Evolutionary conservation across 2,329 filamentous ascomycete genomes (phyloP), one percentile per base, ranked within the genome.

Genomic region (Aureobasidium leucospermi): DNA sequence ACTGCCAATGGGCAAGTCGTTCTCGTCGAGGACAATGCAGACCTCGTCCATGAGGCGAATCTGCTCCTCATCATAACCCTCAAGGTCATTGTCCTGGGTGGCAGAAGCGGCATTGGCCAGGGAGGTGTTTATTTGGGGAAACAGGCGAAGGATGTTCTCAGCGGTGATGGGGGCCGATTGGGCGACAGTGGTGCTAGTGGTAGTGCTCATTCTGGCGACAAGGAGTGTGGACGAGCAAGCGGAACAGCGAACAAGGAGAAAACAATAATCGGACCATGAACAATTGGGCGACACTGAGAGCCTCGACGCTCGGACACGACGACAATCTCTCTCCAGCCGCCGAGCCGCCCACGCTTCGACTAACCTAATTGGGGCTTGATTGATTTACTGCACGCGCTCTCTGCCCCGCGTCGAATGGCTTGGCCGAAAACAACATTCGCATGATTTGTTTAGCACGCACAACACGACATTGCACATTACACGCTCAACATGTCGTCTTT

Each of bases 11-110:
- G 93, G 92, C 68, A 85, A 79, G 74, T 97, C 94, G 69, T 97
- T 84, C 68, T 96, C 86, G 74, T 97, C 93, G 48, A 95, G 79
- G 16, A 99, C 94, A 72, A 99, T 97, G 81, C 94, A 99, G 52
- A 96, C 88, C 79, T 97, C 94, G 70, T 99, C 93, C 94, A 99
- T 99, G 69, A 99, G 78, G 53, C 93, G 87, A 69, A 96, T 96
- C 78, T 99, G 94, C 79, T 97, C 93, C 73, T 89, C 93, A 78
- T 97, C 92, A 78, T 97, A 95, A 55, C 93, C 94, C 60, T 87
- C 87, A 46, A 97, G 82, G 61, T 90, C 90, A 64, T 77, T 76
- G 67, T 86, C 86, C 70, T 70, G 67, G n/a, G 72, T 88, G 80
- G 74, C 85, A 84, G 74, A 75, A 62, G 79, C 67, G 63, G 77